These are phyloP conservation scores for Immersiella caudata DNA, from an alignment of 495 filamentous ascomycete genomes.

Conservation along the genomic window DNA sequence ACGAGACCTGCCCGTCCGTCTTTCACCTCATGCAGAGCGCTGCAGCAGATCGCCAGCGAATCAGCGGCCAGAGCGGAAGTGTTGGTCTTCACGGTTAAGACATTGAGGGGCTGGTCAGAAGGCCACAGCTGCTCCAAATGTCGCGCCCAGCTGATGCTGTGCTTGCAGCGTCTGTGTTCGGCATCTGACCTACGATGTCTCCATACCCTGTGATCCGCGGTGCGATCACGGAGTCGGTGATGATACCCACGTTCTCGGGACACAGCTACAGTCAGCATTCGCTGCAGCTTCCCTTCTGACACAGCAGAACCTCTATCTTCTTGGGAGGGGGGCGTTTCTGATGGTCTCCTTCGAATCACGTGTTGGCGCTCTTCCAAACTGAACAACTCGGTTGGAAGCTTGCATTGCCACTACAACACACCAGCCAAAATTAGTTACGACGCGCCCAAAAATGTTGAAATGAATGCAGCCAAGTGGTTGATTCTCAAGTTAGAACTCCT, in stretches of 20 bases:
- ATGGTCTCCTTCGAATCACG: slow-evolving; percentile 9
- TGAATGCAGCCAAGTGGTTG: background rate
- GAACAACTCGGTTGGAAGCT: background rate
- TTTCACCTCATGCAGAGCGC: slow-evolving; percentile 19
- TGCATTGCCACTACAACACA: background rate
- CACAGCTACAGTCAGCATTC: background rate
- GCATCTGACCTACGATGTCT: slow-evolving; percentile 14
- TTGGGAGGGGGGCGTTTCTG: background rate
- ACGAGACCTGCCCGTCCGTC: slow-evolving; percentile 13
- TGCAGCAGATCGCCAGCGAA: slow-evolving; percentile 23
- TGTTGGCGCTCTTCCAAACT: background rate
- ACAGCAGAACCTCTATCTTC: background rate
- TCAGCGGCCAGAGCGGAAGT: slow-evolving; percentile 13
- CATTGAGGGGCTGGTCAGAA: slow-evolving; percentile 15
- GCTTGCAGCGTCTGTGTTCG: background rate
- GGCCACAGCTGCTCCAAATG: slow-evolving; percentile 7
- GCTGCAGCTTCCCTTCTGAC: background rate
- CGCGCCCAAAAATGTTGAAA: background rate
- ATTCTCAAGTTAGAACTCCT: background rate
- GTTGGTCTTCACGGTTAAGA: slow-evolving; percentile 6
- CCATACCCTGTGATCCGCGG: background rate
- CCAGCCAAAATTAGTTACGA: background rate
- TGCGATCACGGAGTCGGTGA: background rate
- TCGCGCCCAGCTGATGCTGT: slow-evolving; percentile 14
- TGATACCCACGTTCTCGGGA: slow-evolving; percentile 6